phyloP scores from a whole-genome alignment of 768 basidiomycete species.

The Leccinum broughii region DNA sequence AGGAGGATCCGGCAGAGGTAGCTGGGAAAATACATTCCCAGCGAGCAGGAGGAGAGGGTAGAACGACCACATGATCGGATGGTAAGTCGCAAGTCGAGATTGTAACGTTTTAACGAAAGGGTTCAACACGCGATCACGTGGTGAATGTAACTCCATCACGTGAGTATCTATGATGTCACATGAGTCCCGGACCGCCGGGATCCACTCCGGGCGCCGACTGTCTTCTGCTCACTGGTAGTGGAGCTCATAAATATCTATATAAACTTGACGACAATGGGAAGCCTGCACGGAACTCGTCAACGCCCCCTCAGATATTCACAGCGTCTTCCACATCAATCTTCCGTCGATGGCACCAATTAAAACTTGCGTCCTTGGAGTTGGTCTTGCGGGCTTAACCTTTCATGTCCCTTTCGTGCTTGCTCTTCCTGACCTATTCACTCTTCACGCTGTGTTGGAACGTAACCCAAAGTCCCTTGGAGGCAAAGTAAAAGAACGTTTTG shows the following conservation, averaged over 20 bases:
- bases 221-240: too few relatives aligned
- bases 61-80: constrained; percentile 23
- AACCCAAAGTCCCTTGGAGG: constrained; percentile 61
- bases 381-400: constrained; percentile 75
- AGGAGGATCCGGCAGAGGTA: constrained; percentile 63
- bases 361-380: constrained; percentile 74
- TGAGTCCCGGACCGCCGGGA: neutral
- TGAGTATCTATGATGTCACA: constrained; percentile 16
- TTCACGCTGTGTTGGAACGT: constrained; percentile 75
- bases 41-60: constrained; percentile 19
- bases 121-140: constrained; percentile 28
- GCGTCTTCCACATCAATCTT: neutral
- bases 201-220: neutral
- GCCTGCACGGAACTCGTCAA: neutral
- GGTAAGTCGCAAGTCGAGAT: neutral
- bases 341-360: constrained; percentile 48
- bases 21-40: constrained; percentile 47
- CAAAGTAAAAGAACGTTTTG: constrained; percentile 66
- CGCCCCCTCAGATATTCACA: neutral
- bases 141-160: constrained; percentile 10
- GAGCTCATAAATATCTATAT: neutral
- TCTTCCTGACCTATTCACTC: constrained; percentile 65
- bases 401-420: constrained; percentile 79
- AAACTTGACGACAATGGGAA: neutral
- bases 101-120: neutral